phyloP scores from a whole-genome alignment of 192 early-diverging fungal genomes.

The Diversispora epigaea region DNA sequence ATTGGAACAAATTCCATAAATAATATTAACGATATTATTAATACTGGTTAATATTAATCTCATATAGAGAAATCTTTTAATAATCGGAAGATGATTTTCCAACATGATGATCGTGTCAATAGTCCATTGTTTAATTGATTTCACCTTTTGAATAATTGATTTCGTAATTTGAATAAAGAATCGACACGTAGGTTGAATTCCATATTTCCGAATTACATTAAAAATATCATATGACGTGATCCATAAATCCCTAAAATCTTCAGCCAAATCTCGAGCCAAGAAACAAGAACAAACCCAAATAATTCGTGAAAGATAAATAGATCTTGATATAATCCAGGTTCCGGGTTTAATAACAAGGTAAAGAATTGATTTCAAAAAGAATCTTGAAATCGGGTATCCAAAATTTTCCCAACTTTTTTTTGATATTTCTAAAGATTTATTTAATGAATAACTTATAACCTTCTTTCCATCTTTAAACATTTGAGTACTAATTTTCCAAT shows the following conservation, averaged over 20 bases:
- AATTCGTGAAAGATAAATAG: conserved; percentile 7
- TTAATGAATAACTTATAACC: background rate
- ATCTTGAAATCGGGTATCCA: background rate
- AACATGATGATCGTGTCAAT: too few species aligned
- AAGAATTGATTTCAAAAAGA: background rate
- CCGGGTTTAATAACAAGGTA: conserved; percentile 10
- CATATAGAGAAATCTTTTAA: background rate
- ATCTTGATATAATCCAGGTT: conserved; percentile 1
- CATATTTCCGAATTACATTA: background rate
- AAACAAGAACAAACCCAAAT: conserved; percentile 21
- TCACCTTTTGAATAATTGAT: background rate
- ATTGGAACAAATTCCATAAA: background rate
- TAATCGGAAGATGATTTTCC: background rate
- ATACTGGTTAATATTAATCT: background rate
- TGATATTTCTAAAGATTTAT: background rate
- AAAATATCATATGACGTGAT: background rate
- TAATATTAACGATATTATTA: background rate
- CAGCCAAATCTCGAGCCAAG: conserved; percentile 7
- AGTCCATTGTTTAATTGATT: background rate
- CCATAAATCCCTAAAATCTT: conserved; percentile 23
- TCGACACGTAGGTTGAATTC: background rate
- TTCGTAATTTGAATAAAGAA: background rate
- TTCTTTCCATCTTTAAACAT: background rate
- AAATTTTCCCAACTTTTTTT: conserved; percentile 15
- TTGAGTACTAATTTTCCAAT: background rate